Evolutionary conservation across 2,329 filamentous ascomycete genomes (phyloP).

Genomic region (Xylaria sp.): DNA sequence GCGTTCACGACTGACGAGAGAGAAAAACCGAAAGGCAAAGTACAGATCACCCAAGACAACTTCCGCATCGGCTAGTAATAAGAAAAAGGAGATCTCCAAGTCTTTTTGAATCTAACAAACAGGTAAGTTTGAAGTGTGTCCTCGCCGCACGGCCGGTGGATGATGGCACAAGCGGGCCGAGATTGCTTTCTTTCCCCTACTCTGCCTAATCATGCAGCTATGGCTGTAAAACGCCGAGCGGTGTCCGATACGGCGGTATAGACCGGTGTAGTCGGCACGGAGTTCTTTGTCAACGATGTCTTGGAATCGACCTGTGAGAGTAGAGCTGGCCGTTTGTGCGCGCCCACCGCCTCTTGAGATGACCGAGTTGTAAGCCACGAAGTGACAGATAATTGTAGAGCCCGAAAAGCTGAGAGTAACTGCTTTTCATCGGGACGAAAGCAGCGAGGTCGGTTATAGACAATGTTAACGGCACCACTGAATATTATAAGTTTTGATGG

Average conservation of each 20-base stretch:
- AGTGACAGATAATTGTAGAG: constrained; percentile 47
- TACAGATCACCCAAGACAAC: constrained; percentile 44
- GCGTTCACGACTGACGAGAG: constrained; percentile 29
- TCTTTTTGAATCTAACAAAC: constrained; percentile 48
- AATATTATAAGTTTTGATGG: constrained; percentile 30
- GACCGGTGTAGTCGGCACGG: constrained; percentile 50
- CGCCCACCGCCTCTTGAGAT: constrained; percentile 56
- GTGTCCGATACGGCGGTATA: constrained; percentile 43
- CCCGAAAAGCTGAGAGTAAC: constrained; percentile 27
- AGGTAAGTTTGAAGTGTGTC: constrained; percentile 43
- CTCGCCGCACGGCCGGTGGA: constrained; percentile 42
- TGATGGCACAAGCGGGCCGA: constrained; percentile 47
- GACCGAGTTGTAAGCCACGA: constrained; percentile 49
- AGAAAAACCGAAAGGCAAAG: constrained; percentile 37
- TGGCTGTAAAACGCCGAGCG: constrained; percentile 45
- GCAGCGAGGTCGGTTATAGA: constrained; percentile 28
- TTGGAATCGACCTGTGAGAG: constrained; percentile 55
- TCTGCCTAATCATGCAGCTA: constrained; percentile 47
- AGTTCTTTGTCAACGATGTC: constrained; percentile 55
- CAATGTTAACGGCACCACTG: constrained; percentile 27
- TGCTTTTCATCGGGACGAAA: constrained; percentile 27
- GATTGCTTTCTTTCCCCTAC: constrained; percentile 47
- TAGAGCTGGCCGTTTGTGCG: constrained; percentile 52
- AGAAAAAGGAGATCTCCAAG: constrained; percentile 41
- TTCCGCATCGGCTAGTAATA: constrained; percentile 40